phyloP scores from a whole-genome alignment of 176 grass and related monocot species.

The Zoysia pacifica region DNA sequence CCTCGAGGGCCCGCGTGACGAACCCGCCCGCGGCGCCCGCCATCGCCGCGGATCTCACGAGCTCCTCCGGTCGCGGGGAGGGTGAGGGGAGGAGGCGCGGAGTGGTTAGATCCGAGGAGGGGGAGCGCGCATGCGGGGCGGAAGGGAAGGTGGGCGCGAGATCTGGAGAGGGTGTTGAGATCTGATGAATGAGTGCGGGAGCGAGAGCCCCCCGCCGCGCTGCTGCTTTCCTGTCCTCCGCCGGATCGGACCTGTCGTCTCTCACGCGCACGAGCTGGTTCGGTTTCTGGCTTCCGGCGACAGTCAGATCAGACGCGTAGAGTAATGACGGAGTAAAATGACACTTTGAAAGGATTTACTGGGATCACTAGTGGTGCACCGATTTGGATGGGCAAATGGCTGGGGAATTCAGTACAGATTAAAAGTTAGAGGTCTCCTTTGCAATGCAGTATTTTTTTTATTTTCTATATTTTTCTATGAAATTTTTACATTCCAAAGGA shows the following conservation, averaged over 20 bases:
- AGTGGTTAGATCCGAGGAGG: conserved; percentile 64
- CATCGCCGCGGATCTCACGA: conserved; percentile 66
- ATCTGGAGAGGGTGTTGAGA: conserved; percentile 37
- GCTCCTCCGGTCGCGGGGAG: conserved; percentile 19
- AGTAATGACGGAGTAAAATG: too few species aligned
- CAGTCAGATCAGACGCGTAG: not conserved
- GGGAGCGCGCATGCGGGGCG: conserved; percentile 24
- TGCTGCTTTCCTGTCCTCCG: conserved; percentile 30
- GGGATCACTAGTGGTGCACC: too few species aligned
- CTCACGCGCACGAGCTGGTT: conserved; percentile 16
- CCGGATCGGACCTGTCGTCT: conserved; percentile 45
- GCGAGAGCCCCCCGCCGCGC: not conserved
- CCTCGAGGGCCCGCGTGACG: conserved; percentile 94
- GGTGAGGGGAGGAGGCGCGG: not conserved
- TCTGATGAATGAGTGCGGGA: conserved; percentile 8
- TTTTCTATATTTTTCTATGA: too few species aligned
- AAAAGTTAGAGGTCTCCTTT: too few species aligned
- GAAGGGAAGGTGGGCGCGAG: conserved; percentile 30
- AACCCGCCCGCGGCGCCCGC: conserved; percentile 92
- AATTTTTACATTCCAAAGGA: too few species aligned
- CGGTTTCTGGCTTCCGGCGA: not conserved
- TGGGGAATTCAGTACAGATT: too few species aligned
- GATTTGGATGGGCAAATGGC: too few species aligned
- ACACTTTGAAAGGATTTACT: too few species aligned
- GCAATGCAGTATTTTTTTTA: too few species aligned